Percentiles rank a stretch among this genome's conserved stretches.
Evolutionary conservation across 129 eudicot genomes (phyloP).

Genomic region (Pittosporum tobira): DNA sequence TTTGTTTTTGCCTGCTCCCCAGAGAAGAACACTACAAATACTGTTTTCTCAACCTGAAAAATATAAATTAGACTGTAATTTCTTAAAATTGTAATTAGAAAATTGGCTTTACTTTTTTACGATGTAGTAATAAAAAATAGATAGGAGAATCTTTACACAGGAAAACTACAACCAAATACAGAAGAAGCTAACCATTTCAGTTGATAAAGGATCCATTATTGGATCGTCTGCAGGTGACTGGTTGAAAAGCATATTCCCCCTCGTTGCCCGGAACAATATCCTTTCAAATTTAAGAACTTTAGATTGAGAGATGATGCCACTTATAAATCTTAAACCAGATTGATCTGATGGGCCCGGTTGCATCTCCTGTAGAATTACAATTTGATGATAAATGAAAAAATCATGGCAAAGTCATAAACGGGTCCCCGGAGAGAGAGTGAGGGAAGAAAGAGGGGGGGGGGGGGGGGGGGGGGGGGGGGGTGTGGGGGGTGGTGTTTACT

Average conservation of each 20-base stretch:
- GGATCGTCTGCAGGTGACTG: conserved; percentile 79
- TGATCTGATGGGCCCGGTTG: conserved; percentile 51
- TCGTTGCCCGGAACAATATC: conserved; percentile 95
- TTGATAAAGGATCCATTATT: conserved; percentile 69
- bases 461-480: no score
- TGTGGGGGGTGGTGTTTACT: no score
- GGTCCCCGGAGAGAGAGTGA: no score
- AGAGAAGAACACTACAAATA: conserved; percentile 93
- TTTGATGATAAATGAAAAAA: conserved; percentile 3
- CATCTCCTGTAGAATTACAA: conserved; percentile 52
- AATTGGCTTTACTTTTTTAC: background rate
- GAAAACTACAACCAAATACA: background rate
- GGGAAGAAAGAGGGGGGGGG: no score
- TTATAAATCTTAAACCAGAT: conserved; percentile 76
- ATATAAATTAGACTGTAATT: no score
- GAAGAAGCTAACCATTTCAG: conserved; percentile 61
- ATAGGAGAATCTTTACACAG: background rate
- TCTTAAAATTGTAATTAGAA: background rate
- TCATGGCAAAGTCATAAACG: background rate
- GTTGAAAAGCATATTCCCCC: conserved; percentile 95
- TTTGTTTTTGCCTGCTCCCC: conserved; percentile 96
- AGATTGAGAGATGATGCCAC: conserved; percentile 80
- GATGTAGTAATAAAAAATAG: background rate
- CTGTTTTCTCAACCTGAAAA: conserved; percentile 84
- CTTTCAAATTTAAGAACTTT: conserved; percentile 75